A percentile compares a stretch with the other conserved stretches of the same genome.
These are phyloP conservation scores for Halocafeteria seosinensis DNA, from an alignment of 108 stramenopile species.

Conservation along the genomic window DNA sequence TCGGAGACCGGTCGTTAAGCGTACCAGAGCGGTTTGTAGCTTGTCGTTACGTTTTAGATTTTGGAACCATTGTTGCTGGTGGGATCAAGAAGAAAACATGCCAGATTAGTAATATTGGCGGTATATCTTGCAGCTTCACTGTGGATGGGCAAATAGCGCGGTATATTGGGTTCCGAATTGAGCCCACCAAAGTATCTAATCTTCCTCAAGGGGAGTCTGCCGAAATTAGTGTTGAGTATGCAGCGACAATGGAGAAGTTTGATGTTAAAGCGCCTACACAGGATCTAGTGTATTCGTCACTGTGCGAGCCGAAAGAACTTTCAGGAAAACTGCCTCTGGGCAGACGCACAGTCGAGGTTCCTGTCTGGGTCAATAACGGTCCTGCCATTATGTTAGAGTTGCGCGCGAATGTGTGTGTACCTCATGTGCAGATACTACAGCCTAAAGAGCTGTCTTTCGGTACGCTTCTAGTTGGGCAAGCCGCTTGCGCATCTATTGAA, in stretches of 20 bases:
- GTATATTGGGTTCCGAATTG: constrained; percentile 33
- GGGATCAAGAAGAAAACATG: constrained; percentile 1
- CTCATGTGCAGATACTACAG: constrained; percentile 17
- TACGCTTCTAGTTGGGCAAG: constrained; percentile 7
- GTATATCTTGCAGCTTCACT: constrained; percentile 11
- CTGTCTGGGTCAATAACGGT: constrained; percentile 23
- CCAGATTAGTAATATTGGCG: constrained; percentile 18
- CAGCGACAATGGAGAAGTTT: constrained; percentile 22
- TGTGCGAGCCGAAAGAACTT: constrained; percentile 3
- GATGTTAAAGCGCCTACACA: constrained; percentile 2
- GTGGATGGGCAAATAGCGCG: constrained; percentile 32
- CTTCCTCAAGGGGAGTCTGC: constrained; percentile 28
- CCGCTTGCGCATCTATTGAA: constrained; percentile 14
- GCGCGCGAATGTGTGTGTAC: constrained; percentile 26
- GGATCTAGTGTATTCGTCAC: neutral
- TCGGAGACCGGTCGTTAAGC: too few relatives aligned
- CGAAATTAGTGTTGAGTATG: constrained; percentile 27
- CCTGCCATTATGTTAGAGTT: constrained; percentile 29
- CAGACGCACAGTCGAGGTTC: constrained; percentile 17
- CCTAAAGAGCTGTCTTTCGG: constrained; percentile 24
- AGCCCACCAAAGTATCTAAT: constrained; percentile 39
- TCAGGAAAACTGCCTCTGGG: constrained; percentile 14
- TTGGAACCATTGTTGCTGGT: constrained; percentile 5
- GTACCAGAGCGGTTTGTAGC: neutral
- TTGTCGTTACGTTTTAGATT: constrained; percentile 2